Evolutionary conservation across 2,329 filamentous ascomycete genomes (phyloP), one percentile per base, ranked within the genome.

Genomic region (Scedosporium dehoogii): DNA sequence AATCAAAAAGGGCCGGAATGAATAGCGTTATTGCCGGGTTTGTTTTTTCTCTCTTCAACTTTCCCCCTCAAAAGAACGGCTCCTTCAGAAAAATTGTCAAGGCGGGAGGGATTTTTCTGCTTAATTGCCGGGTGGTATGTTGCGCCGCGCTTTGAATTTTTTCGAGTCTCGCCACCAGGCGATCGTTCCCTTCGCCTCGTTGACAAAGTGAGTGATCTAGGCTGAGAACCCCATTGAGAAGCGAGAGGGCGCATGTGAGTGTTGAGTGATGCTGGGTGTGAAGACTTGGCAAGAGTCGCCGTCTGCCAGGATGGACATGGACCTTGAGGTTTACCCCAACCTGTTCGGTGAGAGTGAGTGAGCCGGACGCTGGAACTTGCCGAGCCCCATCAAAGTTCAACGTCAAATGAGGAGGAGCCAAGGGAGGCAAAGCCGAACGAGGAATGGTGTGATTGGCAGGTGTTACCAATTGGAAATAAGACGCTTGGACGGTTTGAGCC

Each of bases 51-150:
- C n/a, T n/a, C n/a, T n/a, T n/a, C 33, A 38, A 3, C 10, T 38
- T 14, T 14, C 10, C 33, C 33, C 33, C 10, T 14, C 9, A 38
- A 38, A 38, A 38, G 14, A 38, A 38, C 9, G 33, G 33, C 10
- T 38, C 33, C 33, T 38, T 38, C 33, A 10, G 9, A 38, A 38
- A 38, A 38, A 38, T 38, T 38, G 33, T 38, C 33, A 55, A 14
- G 51, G 51, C 51, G 51, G 51, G 51, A 55, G 51, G 51, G 51
- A 55, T 55, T 55, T 55, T 55, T 16, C 51, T 27, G 51, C 51
- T 55, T 55, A 14, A 23, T 55, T 55, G 51, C 51, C 23, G 23
- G 23, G 51, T 55, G 18, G 51, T 55, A 14, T n/a, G 18, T 55
- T 55, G 23, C 23, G 51, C 12, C 51, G 51, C 51, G 51, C 51